Base-by-base conservation (phyloP, 2,329 filamentous ascomycete genomes). In the Fulvia fulva region DNA sequence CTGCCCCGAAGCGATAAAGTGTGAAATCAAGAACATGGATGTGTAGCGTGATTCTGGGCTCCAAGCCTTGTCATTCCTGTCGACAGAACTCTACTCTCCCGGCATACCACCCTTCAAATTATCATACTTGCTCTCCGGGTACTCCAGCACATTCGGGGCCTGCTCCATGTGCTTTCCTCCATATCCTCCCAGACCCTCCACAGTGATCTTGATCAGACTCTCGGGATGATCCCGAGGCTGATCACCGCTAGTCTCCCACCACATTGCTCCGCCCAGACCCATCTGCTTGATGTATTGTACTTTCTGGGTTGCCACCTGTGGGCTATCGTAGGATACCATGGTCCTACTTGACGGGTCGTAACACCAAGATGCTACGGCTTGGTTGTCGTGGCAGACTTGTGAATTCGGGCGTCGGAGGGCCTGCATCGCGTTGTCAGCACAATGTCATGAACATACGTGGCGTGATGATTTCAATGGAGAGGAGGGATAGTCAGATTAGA, bases 221-320 rank as follows among this genome's bases (percentile, higher is more conserved):
- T 80, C 77, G 9, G 52, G 56, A 5, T 64, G 55, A 0, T 85
- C 86, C 11, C 43, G 32, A 2, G 74, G 70, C 70, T 86, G 87
- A 72, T 97, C 93, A 0, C 84, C 87, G 68, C 88, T 93, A 67
- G 85, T 90, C 77, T 97, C 92, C 90, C 90, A 95, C 91, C 91
- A 97, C 92, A 97, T 97, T n/a, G 83, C 90, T 19, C 93, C 93
- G 1, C 91, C 92, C 0, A 97, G 81, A 0, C 83, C 79, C 46
- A 81, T 77, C 21, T 82, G 72, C 69, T 80, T 82, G 69, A 97
- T 83, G 71, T 86, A 96, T 11, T 83, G 76, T 1, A 86, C 85
- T 78, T 97, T 97, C 64, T 76, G 71, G 64, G 78, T 78, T 3
- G 86, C 87, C 72, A 91, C 84, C 2, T 78, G 75, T 0, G 85